Evolutionary conservation across 108 stramenopile genomes (phyloP), one percentile per base, ranked within the genome.

Genomic region (Nitzschia palea): DNA sequence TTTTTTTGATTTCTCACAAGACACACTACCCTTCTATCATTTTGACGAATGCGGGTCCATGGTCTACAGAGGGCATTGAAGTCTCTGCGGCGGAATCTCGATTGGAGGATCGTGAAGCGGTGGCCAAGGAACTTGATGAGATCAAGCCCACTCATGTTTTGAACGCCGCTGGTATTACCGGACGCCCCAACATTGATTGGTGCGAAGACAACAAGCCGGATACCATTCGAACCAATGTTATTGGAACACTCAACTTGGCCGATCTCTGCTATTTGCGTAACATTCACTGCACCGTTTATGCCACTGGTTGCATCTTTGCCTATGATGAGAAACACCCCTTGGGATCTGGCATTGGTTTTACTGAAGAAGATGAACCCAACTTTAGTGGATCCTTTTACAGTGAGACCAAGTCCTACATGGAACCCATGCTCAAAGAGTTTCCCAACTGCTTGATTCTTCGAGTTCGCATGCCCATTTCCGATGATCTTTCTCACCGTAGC

Each of bases 111-210:
- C 91, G 98, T 22, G 96, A 79, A 55, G 73, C 73, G 45, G 87
- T 97, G 17, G 89, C 80, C 53, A 81, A 78, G 55, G 99, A 99
- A 63, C 78, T 99, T 35, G 97, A 97, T 67, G 65, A 71, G 37
- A 71, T 91, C 43, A 83, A 93, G 66, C 99, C 99, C 33, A 97
- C 96, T 25, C 97, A 98, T 80, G 97, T 98, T 32, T 82, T 99
- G 67, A 95, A 94, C 76, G 94, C 98, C 15, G 97, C 99, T 28
- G 99, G 99, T 26, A 97, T 99, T 71, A 99, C 99, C n/a, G 99
- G 99, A 65, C 96, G 98, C 26, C 99, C 99, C 44, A 99, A 99
- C 84, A 97, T 99, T 67, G 99, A 99, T 77, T 99, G 99, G 99
- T 99, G 99, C 65, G 99, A 99, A 60, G 88, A 88, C 58, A 82